Conservation (phyloP, 1,284 basidiomycete genomes). For the Ceratorhiza oryzae-sativae region DNA sequence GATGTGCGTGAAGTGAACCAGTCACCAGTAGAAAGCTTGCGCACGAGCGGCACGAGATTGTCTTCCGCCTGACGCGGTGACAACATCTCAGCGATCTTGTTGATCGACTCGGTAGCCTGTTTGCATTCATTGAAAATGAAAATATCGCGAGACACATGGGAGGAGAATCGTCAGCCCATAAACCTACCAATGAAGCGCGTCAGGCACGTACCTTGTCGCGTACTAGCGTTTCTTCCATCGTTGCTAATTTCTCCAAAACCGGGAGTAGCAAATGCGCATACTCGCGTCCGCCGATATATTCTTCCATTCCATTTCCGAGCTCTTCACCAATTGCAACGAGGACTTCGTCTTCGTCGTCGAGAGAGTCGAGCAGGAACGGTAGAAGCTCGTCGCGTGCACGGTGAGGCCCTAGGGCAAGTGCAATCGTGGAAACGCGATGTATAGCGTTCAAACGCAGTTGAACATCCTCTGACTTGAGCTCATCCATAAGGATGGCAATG, state of each 20-base stretch:
- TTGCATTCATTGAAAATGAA: slow-evolving; percentile 15
- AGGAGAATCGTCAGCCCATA: neutral
- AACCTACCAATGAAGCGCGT: neutral
- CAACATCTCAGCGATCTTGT: slow-evolving; percentile 84
- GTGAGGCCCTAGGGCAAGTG: slow-evolving; percentile 94
- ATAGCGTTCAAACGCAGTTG: slow-evolving; percentile 93
- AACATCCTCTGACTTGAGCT: slow-evolving; percentile 95
- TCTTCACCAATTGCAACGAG: slow-evolving; percentile 96
- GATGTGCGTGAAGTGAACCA: slow-evolving; percentile 99
- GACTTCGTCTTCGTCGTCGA: slow-evolving; percentile 99
- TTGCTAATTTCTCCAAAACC: slow-evolving; percentile 94
- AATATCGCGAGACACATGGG: slow-evolving; percentile 10
- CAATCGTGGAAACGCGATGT: slow-evolving; percentile 98
- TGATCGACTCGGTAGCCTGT: slow-evolving; percentile 95
- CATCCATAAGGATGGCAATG: slow-evolving; percentile 82
- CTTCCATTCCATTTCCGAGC: slow-evolving; percentile 88
- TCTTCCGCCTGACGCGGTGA: slow-evolving; percentile 87
- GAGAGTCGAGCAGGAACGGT: slow-evolving; percentile 96
- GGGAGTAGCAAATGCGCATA: slow-evolving; percentile 90
- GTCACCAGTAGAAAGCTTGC: slow-evolving; percentile 90
- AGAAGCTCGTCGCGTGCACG: slow-evolving; percentile 96
- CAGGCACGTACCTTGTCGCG: slow-evolving; percentile 83
- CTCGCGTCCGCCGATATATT: slow-evolving; percentile 93
- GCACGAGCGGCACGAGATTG: slow-evolving; percentile 90
- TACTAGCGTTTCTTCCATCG: slow-evolving; percentile 97